Conservation (phyloP, 305 asterid species). For the Solanum hybrid region DNA sequence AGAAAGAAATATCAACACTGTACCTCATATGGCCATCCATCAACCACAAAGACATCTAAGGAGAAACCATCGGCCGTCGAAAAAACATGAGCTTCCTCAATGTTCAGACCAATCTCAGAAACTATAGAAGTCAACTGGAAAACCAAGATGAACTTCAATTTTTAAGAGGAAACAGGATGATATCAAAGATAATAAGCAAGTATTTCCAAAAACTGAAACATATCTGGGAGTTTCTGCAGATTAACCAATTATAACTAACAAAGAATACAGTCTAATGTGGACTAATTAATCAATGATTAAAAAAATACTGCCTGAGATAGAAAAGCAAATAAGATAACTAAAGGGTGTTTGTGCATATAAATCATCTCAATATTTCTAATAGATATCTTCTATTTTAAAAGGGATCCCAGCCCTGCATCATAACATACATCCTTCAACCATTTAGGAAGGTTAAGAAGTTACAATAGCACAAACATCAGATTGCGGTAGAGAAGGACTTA, state of each 20-base stretch:
- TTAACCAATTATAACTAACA: not conserved
- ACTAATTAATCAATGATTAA: not conserved
- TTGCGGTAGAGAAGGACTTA: not conserved
- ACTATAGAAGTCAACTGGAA: conserved; percentile 38
- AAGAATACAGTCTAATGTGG: not conserved
- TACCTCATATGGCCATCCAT: conserved; percentile 52
- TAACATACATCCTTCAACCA: not conserved
- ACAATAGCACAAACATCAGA: not conserved
- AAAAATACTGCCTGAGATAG: not conserved
- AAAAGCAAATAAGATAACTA: not conserved
- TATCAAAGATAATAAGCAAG: not conserved
- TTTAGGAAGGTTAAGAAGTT: not conserved
- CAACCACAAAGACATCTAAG: conserved; percentile 41
- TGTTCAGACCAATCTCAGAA: conserved; percentile 45
- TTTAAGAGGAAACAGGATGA: not conserved
- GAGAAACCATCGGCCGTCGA: conserved; percentile 54
- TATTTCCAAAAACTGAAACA: not conserved
- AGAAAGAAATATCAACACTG: not conserved
- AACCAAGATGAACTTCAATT: not conserved
- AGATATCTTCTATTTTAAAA: not conserved
- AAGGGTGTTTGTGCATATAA: not conserved
- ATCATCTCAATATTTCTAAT: not conserved
- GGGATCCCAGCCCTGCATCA: not conserved
- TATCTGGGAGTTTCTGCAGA: not conserved
- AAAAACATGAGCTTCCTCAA: conserved; percentile 54